Conservation (phyloP, 108 stramenopile species). For the Conticribra guillardii region DNA sequence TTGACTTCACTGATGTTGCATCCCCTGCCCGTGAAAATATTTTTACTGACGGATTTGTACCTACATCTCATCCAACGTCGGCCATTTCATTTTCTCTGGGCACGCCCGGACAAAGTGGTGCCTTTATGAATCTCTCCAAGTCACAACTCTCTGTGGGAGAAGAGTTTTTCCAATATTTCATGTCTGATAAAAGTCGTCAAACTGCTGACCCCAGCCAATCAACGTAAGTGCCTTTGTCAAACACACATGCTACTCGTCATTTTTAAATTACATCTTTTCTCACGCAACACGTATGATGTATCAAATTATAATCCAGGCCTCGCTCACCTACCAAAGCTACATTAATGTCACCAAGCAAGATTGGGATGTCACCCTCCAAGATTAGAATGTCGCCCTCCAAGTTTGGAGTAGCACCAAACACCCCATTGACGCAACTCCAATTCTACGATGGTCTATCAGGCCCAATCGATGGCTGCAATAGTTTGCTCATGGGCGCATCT, state of each 20-base stretch:
- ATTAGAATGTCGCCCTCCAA: not conserved
- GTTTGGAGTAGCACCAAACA: conserved; percentile 15
- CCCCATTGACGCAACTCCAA: conserved; percentile 39
- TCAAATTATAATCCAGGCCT: not conserved
- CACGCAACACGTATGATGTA: conserved; percentile 7
- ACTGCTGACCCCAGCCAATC: not conserved
- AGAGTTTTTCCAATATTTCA: conserved; percentile 43
- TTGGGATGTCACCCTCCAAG: not conserved
- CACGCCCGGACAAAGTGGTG: conserved; percentile 7
- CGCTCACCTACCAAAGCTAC: not conserved
- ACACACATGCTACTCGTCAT: conserved; percentile 1
- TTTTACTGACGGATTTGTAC: conserved; percentile 6
- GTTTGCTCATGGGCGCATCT: conserved; percentile 40
- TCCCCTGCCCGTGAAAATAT: conserved; percentile 17
- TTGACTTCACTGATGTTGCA: conserved; percentile 10
- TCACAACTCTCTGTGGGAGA: conserved; percentile 2
- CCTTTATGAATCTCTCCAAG: conserved; percentile 4
- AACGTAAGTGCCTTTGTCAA: too few species aligned
- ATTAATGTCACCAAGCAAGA: not conserved
- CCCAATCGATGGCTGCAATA: conserved; percentile 43
- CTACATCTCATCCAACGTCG: conserved; percentile 9
- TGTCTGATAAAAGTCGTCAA: conserved; percentile 34
- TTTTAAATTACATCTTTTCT: conserved; percentile 4
- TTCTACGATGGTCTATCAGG: conserved; percentile 27
- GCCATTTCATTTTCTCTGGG: conserved; percentile 21